Evolutionary conservation across 768 basidiomycete genomes (phyloP).

Genomic region (Lentinula guzmanii): DNA sequence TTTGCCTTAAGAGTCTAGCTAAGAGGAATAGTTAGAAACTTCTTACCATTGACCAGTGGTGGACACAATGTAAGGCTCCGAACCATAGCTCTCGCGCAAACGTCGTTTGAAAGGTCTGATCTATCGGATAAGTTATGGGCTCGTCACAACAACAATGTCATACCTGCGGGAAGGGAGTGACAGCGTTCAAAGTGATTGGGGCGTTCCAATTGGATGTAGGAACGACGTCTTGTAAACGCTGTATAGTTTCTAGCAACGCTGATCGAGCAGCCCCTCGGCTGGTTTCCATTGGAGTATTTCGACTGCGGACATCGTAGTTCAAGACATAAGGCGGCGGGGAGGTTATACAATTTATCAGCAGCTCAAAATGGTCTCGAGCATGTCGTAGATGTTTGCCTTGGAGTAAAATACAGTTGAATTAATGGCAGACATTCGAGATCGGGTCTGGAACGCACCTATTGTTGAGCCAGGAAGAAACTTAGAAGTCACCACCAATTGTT

Average conservation of each 20-base stretch:
- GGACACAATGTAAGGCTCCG: conserved; percentile 77
- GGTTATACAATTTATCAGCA: conserved; percentile 52
- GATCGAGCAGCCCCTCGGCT: conserved; percentile 52
- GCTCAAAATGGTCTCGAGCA: conserved; percentile 75
- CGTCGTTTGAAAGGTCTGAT: conserved; percentile 59
- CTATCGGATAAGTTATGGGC: neutral
- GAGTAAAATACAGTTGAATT: neutral
- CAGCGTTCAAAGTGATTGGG: conserved; percentile 67
- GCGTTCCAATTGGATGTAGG: conserved; percentile 44
- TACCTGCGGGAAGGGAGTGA: conserved; percentile 67
- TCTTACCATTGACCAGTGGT: conserved; percentile 87
- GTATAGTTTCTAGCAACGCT: conserved; percentile 50
- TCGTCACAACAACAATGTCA: neutral
- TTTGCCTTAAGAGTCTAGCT: neutral
- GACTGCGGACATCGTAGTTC: conserved; percentile 69
- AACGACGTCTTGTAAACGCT: conserved; percentile 48
- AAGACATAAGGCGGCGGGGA: conserved; percentile 46
- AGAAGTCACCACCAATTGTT: conserved; percentile 65
- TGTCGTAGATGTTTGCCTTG: conserved; percentile 83
- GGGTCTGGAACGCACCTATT: conserved; percentile 51
- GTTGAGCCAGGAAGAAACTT: conserved; percentile 81
- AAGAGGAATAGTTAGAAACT: neutral
- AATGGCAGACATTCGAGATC: neutral
- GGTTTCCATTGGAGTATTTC: conserved; percentile 83
- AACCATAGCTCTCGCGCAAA: conserved; percentile 89